Base-by-base conservation (phyloP, 345 rosid genomes). In the Rhodomyrtus tomentosa region DNA sequence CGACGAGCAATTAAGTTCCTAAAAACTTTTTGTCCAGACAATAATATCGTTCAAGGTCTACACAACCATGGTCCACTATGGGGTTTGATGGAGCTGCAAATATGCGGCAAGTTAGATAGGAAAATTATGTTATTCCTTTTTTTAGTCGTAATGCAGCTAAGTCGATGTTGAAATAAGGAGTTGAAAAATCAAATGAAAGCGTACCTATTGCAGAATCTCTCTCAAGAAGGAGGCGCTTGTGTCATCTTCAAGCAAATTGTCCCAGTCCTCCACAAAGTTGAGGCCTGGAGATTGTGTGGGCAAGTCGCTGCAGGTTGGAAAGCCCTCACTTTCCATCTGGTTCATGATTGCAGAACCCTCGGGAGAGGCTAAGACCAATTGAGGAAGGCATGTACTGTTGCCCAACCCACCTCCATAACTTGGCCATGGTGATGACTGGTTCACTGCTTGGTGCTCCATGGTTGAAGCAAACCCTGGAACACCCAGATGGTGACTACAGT, bases 191-290 rank as follows among this genome's bases (percentile, higher is more conserved):
- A 15, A 5, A 25, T 6, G 55, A 81, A 85, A 68, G 45, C 76
- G 42, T 45, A 55, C 90, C 82, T 92, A 92, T 89, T 93, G 90
- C 74, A 95, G 89, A 88, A 95, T 86, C 68, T 92, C 93, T 88
- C 90, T 89, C 97, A 96, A 94, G 90, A 87, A 93, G 86, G 93
- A 91, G 81, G 88, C 93, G 79, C 84, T 85, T 62, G 88, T 81
- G 86, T 92, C 94, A 81, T 93, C 95, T 50, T 93, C 93, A 79
- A 91, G 58, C 38, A 93, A 87, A 72, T 89, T 95, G 82, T 92
- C 95, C 95, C 90, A 92, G 56, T 87, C 92, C 59, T 92, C 96
- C 80, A 90, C 89, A 8, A 82, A 21, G 40, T 24, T 10, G 27
- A 15, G 48, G 53, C 76, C 45, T 32, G 45, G 59, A 15, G 86